Percentiles rank a stretch among this genome's conserved stretches.
These are phyloP conservation scores for Emericellopsis cladophorae DNA, from an alignment of 2,329 filamentous ascomycete genomes.

Conservation along the genomic window DNA sequence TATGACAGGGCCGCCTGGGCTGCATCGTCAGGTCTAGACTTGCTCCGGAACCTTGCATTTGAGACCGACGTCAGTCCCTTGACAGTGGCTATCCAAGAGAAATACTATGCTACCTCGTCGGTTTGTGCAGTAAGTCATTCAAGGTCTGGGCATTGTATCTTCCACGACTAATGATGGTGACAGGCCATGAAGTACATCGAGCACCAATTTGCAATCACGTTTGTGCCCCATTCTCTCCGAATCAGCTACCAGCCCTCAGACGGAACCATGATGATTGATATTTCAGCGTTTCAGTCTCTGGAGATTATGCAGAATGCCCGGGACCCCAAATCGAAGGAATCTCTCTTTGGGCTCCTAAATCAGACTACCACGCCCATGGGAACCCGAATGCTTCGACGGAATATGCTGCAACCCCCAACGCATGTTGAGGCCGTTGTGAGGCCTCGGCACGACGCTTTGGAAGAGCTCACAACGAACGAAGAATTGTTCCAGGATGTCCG, in stretches of 20 bases:
- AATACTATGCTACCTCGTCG: slow-evolving; percentile 74
- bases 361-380: slow-evolving; percentile 85
- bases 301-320: slow-evolving; percentile 85
- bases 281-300: slow-evolving; percentile 73
- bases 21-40: slow-evolving; percentile 63
- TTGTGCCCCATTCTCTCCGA: slow-evolving; percentile 67
- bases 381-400: slow-evolving; percentile 66
- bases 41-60: slow-evolving; percentile 69
- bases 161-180: slow-evolving; percentile 6
- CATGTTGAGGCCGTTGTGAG: slow-evolving; percentile 49
- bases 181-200: slow-evolving; percentile 77
- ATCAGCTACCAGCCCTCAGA: slow-evolving; percentile 82
- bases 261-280: slow-evolving; percentile 91
- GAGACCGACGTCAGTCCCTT: slow-evolving; percentile 68
- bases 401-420: slow-evolving; percentile 80
- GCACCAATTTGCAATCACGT: slow-evolving; percentile 51
- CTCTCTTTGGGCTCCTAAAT: slow-evolving; percentile 75
- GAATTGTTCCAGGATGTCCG: slow-evolving; percentile 73
- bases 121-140: slow-evolving; percentile 60
- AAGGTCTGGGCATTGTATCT: background rate
- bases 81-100: slow-evolving; percentile 67
- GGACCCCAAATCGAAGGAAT: slow-evolving; percentile 65
- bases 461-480: slow-evolving; percentile 70
- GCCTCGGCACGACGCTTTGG: slow-evolving; percentile 68
- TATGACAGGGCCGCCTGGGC: slow-evolving; percentile 76